A percentile compares a stretch with the other conserved stretches of the same genome.
phyloP scores from a whole-genome alignment of 108 stramenopile genomes.

The Halocafeteria seosinensis region DNA sequence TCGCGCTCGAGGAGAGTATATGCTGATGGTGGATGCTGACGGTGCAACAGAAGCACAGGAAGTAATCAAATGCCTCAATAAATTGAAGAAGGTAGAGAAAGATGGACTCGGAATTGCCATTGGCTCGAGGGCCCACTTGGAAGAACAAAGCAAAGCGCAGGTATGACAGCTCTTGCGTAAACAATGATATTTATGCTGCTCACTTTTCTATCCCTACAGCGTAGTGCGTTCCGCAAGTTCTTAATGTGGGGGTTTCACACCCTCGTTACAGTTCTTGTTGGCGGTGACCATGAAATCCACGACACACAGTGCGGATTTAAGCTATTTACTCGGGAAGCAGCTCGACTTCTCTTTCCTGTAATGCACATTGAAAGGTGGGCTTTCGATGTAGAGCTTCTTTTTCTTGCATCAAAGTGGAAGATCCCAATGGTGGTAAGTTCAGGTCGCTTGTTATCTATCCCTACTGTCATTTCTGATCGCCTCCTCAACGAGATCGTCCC shows the following conservation, averaged over 20 bases:
- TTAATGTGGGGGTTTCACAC: conserved; percentile 36
- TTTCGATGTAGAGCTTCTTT: conserved; percentile 40
- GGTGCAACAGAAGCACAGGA: conserved; percentile 27
- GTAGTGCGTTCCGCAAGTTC: conserved; percentile 16
- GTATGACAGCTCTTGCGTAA: too few species aligned
- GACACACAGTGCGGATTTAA: conserved; percentile 55
- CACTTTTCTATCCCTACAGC: not conserved
- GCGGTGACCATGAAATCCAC: conserved; percentile 9
- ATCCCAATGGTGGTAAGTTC: conserved; percentile 17
- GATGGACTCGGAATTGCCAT: not conserved
- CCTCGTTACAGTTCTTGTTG: conserved; percentile 24
- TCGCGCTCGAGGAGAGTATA: conserved; percentile 19
- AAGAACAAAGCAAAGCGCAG: not conserved
- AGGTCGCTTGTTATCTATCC: too few species aligned
- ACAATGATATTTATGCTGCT: not conserved
- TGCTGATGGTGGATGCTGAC: conserved; percentile 39
- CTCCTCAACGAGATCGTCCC: too few species aligned
- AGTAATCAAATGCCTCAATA: not conserved
- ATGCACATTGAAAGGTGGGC: conserved; percentile 36
- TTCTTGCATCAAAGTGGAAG: conserved; percentile 9
- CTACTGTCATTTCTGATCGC: too few species aligned
- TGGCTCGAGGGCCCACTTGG: not conserved
- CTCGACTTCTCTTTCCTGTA: conserved; percentile 15
- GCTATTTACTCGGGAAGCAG: conserved; percentile 19
- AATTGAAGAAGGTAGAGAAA: not conserved